Conservation (phyloP, 2,329 filamentous ascomycete species). For the Hypoxylon sp. region DNA sequence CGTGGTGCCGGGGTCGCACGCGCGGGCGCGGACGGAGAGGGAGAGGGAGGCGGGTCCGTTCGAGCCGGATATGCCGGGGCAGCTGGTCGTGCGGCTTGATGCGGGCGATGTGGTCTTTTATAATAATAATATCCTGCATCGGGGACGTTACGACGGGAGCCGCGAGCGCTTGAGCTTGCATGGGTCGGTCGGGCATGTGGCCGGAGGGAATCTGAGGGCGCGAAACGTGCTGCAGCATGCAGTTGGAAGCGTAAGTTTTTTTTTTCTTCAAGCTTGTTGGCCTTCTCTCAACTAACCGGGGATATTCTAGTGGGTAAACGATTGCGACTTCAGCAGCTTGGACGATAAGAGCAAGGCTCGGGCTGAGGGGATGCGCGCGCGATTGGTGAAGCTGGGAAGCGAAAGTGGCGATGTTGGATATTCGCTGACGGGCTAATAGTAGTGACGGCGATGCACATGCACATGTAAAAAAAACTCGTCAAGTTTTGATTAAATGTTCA, state of each 20-base stretch:
- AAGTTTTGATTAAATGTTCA: conserved; percentile 12
- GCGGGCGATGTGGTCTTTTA: conserved; percentile 89
- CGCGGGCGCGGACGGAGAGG: conserved; percentile 73
- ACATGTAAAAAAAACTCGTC: conserved; percentile 11
- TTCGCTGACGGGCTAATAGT: conserved; percentile 65
- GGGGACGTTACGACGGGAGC: conserved; percentile 71
- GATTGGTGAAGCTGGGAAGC: conserved; percentile 71
- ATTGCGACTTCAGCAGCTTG: conserved; percentile 66
- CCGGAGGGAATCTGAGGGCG: conserved; percentile 67
- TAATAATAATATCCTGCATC: conserved; percentile 87
- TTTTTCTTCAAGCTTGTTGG: too few species aligned
- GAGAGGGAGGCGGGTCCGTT: conserved; percentile 78
- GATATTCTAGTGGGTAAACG: conserved; percentile 64
- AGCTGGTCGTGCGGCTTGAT: conserved; percentile 73
- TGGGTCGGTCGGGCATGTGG: conserved; percentile 74
- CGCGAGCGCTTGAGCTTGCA: conserved; percentile 78
- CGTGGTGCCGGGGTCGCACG: conserved; percentile 82
- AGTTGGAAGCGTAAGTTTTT: conserved; percentile 62
- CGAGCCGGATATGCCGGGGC: conserved; percentile 69
- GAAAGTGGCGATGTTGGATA: conserved; percentile 72
- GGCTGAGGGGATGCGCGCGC: conserved; percentile 73
- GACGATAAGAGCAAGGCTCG: conserved; percentile 57
- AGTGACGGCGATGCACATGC: background rate
- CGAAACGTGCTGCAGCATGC: conserved; percentile 82
- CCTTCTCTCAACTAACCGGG: conserved; percentile 17